Conservation (phyloP, 768 basidiomycete species). For the Hebeloma cylindrosporum region DNA sequence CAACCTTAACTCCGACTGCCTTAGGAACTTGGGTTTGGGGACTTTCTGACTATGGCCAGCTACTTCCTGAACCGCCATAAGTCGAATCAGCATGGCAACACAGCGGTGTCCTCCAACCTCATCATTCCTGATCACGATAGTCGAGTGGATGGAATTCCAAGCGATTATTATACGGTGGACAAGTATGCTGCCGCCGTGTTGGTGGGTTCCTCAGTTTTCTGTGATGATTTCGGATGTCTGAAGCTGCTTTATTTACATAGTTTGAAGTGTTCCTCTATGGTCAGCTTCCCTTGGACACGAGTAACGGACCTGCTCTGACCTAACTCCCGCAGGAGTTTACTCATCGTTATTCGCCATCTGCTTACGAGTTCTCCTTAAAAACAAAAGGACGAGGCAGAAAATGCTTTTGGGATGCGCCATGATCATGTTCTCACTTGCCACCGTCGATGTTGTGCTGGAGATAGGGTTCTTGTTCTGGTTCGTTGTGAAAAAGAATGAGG, state of each 20-base stretch:
- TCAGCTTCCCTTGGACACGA: too few species aligned
- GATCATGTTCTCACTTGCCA: constrained; percentile 28
- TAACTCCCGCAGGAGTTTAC: constrained; percentile 27
- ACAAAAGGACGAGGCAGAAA: constrained; percentile 24
- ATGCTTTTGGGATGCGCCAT: constrained; percentile 27
- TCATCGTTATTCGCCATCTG: constrained; percentile 30
- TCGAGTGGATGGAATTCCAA: constrained; percentile 5
- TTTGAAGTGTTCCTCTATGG: too few species aligned
- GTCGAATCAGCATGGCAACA: constrained; percentile 8
- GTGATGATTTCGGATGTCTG: too few species aligned
- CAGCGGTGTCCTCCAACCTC: constrained; percentile 15
- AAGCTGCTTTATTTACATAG: too few species aligned
- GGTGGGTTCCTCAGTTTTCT: constrained; percentile 10
- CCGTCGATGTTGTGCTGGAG: constrained; percentile 31
- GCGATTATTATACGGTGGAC: constrained; percentile 23
- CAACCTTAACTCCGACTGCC: constrained; percentile 3
- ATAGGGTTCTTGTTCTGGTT: constrained; percentile 29
- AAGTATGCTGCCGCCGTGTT: constrained; percentile 26
- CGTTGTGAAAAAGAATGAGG: constrained; percentile 24
- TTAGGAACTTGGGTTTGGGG: constrained; percentile 16
- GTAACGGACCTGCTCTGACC: too few species aligned
- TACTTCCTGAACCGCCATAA: constrained; percentile 14
- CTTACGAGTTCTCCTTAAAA: constrained; percentile 28
- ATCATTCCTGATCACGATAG: constrained; percentile 20
- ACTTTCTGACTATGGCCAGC: constrained; percentile 18